Base-by-base conservation (phyloP, 306 rosid species). In the Glycine soja region DNA sequence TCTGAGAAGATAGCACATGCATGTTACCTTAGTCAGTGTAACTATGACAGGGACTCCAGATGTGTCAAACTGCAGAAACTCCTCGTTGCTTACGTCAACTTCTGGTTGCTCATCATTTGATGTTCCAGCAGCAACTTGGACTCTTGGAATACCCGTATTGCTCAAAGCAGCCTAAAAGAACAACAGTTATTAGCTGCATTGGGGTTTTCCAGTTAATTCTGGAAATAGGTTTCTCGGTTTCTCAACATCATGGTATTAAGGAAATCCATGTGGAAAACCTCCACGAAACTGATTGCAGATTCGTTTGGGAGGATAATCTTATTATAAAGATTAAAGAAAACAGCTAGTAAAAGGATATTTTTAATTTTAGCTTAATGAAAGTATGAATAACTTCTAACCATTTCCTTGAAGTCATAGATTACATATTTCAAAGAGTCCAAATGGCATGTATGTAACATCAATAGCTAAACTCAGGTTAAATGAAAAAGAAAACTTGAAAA, bases 21-120 rank as follows among this genome's bases (percentile, higher is more conserved):
- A n/a, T 79, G 30, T 71, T 74, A 94, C 99, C 92, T 92, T 92
- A 6, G 99, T 92, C 91, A 6, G 99, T 93, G 99, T 91, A 85
- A 95, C 87, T 54, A 93, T 89, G 43, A 84, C 97, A 51, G 97
- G 97, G 82, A 95, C 46, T n/a, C 85, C 89, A 14, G 97, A 90
- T 46, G 98, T 91, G 86, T 95, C 94, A 30, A 91, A 92, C 83
- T 90, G 98, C 73, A 95, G 74, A 85, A 91, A 91, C 89, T 95
- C n/a, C n/a, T n/a, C n/a, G n/a, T n/a, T n/a, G n/a, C n/a, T n/a
- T n/a, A n/a, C n/a, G n/a, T n/a, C n/a, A 63, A 91, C 89, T 88
- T 95, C 95, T 3, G 94, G 95, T 65, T 90, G 84, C 53, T 87
- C 90, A 56, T 95, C 90, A 24, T 74, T 92, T 34, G 90, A 77